Conservation (phyloP, 2,329 filamentous ascomycete genomes). For the Arachnomyces sp. region DNA sequence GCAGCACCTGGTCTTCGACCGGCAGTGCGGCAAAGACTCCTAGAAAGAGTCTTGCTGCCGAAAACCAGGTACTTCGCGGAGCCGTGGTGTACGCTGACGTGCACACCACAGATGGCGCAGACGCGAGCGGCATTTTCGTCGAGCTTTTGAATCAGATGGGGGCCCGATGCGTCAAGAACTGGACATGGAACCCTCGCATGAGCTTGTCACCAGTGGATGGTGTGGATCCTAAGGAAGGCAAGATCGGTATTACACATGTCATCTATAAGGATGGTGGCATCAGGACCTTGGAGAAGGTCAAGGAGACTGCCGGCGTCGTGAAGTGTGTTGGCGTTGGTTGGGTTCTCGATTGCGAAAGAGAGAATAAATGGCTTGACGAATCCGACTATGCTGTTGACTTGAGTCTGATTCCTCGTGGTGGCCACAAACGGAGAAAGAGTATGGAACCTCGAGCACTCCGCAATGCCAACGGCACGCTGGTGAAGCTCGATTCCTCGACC, state of each 20-base stretch:
- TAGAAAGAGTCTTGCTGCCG: constrained; percentile 16
- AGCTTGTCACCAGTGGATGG: constrained; percentile 30
- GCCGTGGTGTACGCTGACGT: constrained; percentile 79
- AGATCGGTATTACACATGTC: constrained; percentile 76
- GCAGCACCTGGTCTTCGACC: neutral
- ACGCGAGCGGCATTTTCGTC: constrained; percentile 73
- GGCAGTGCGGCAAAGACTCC: constrained; percentile 23
- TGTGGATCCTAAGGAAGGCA: constrained; percentile 33
- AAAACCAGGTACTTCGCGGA: constrained; percentile 51
- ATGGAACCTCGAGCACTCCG: constrained; percentile 69
- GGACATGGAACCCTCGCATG: constrained; percentile 63
- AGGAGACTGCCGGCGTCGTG: constrained; percentile 63
- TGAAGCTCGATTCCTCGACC: constrained; percentile 28
- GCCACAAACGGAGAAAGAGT: constrained; percentile 65
- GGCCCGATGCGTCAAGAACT: constrained; percentile 67
- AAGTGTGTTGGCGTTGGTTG: constrained; percentile 82
- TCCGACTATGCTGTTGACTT: constrained; percentile 62
- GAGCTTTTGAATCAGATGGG: constrained; percentile 75
- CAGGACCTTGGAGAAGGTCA: constrained; percentile 68
- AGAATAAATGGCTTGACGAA: constrained; percentile 71
- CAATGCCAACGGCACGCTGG: constrained; percentile 60
- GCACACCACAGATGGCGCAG: constrained; percentile 70
- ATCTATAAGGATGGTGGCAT: constrained; percentile 82
- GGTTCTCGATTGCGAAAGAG: constrained; percentile 76
- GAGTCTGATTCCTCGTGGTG: constrained; percentile 59